Conservation (phyloP, 2,329 filamentous ascomycete genomes). For the Zymoseptoria brevis region DNA sequence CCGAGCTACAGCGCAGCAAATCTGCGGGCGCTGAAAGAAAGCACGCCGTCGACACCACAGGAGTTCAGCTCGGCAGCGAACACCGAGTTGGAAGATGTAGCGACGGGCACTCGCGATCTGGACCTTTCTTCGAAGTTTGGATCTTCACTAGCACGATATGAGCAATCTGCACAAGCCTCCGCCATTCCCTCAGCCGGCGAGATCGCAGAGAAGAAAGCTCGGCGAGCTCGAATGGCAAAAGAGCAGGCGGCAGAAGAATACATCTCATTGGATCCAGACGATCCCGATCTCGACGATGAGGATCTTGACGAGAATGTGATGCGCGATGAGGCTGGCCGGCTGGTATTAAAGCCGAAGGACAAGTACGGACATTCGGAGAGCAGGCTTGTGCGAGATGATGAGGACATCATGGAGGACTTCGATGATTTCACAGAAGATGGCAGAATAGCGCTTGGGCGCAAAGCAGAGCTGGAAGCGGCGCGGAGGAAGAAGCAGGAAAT, state of each 20-base stretch:
- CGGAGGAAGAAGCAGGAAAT: slow-evolving; percentile 63
- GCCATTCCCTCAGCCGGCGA: slow-evolving; percentile 73
- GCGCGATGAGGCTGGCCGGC: slow-evolving; percentile 34
- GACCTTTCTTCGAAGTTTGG: slow-evolving; percentile 53
- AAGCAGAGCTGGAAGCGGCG: slow-evolving; percentile 65
- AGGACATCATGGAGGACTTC: slow-evolving; percentile 88
- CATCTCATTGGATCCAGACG: slow-evolving; percentile 55
- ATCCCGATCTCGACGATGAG: slow-evolving; percentile 38
- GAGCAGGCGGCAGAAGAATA: slow-evolving; percentile 52
- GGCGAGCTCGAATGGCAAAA: slow-evolving; percentile 70
- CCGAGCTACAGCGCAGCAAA: slow-evolving; percentile 83
- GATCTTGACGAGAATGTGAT: slow-evolving; percentile 36
- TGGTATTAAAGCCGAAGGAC: slow-evolving; percentile 48
- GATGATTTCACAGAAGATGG: slow-evolving; percentile 71
- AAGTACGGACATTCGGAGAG: slow-evolving; percentile 52
- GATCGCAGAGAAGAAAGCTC: slow-evolving; percentile 83
- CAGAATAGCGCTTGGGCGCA: slow-evolving; percentile 66
- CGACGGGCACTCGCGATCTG: slow-evolving; percentile 36
- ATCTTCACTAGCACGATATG: slow-evolving; percentile 30
- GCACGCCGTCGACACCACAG: slow-evolving; percentile 74
- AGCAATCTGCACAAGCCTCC: slow-evolving; percentile 25
- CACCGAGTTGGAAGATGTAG: slow-evolving; percentile 38
- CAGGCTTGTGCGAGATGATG: slow-evolving; percentile 73
- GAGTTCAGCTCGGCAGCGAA: slow-evolving; percentile 38
- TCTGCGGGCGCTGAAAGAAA: slow-evolving; percentile 74